These are phyloP conservation scores for Gyrodon lividus DNA, from an alignment of 768 basidiomycete species.

Conservation along the genomic window DNA sequence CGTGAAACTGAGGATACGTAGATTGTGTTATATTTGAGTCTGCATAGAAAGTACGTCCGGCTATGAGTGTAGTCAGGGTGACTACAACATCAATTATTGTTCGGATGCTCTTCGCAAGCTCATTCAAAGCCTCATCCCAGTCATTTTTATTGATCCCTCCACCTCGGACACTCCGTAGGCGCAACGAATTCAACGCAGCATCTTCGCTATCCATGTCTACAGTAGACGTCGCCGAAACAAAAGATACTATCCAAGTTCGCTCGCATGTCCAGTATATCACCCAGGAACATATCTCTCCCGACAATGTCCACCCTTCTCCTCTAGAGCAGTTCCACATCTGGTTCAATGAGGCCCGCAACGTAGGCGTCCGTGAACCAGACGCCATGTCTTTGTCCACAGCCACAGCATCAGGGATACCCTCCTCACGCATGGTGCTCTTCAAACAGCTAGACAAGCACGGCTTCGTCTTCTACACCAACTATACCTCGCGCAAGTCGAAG, in stretches of 20 bases:
- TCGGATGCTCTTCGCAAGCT: slow-evolving; percentile 1
- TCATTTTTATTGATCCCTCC: slow-evolving; percentile 12
- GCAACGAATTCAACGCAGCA: background rate
- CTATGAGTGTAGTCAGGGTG: no score
- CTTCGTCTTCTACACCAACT: slow-evolving; percentile 98
- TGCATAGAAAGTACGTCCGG: no score
- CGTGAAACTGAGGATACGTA: no score
- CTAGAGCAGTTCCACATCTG: slow-evolving; percentile 84
- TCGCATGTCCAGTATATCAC: slow-evolving; percentile 77
- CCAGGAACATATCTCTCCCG: slow-evolving; percentile 60
- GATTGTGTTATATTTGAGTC: no score
- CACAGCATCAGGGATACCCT: slow-evolving; percentile 72
- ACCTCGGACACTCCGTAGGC: background rate
- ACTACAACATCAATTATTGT: no score
- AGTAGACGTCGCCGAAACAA: slow-evolving; percentile 40
- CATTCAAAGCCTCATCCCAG: no score
- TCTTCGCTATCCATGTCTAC: slow-evolving; percentile 18
- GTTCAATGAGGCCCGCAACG: slow-evolving; percentile 67
- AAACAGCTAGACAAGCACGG: slow-evolving; percentile 87
- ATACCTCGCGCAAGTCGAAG: slow-evolving; percentile 85
- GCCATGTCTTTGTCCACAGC: slow-evolving; percentile 81
- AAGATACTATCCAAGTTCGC: slow-evolving; percentile 63
- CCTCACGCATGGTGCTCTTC: slow-evolving; percentile 85
- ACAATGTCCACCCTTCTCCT: slow-evolving; percentile 62
- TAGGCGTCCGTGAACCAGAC: slow-evolving; percentile 83